A percentile compares a stretch with the other conserved stretches of the same genome.
Conservation (phyloP, 2,329 filamentous ascomycete species). For the Aotearoamyces nothofagi region DNA sequence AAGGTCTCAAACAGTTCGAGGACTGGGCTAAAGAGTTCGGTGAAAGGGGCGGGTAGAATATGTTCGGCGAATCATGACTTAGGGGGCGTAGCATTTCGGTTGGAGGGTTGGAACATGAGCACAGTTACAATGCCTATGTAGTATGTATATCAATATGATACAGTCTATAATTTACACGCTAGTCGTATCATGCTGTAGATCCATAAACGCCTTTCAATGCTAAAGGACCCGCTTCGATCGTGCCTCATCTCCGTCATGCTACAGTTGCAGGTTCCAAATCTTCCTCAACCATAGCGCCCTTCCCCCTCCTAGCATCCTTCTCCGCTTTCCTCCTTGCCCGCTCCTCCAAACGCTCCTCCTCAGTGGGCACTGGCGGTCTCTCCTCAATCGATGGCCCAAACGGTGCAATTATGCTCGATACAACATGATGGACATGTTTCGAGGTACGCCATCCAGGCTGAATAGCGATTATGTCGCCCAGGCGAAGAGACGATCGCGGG, state of each 20-base stretch:
- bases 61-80: not conserved
- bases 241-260: constrained; percentile 4
- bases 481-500: constrained; percentile 55
- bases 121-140: no score
- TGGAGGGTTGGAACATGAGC: no score
- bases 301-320: constrained; percentile 37
- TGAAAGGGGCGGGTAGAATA: constrained; percentile 60
- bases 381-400: constrained; percentile 47
- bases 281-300: constrained; percentile 15
- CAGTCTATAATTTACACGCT: no score
- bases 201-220: no score
- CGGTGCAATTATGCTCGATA: constrained; percentile 61
- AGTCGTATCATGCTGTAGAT: no score
- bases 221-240: no score
- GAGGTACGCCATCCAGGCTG: constrained; percentile 48
- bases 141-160: no score
- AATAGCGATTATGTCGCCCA: constrained; percentile 64
- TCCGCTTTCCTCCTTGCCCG: constrained; percentile 36
- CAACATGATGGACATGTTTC: constrained; percentile 56
- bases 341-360: constrained; percentile 42
- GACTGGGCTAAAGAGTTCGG: constrained; percentile 91
- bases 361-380: constrained; percentile 48
- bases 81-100: no score
- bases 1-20: constrained; percentile 78
- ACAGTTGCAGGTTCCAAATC: constrained; percentile 13